Conservation (phyloP, 495 filamentous ascomycete species). For the Daldinia concentrica region DNA sequence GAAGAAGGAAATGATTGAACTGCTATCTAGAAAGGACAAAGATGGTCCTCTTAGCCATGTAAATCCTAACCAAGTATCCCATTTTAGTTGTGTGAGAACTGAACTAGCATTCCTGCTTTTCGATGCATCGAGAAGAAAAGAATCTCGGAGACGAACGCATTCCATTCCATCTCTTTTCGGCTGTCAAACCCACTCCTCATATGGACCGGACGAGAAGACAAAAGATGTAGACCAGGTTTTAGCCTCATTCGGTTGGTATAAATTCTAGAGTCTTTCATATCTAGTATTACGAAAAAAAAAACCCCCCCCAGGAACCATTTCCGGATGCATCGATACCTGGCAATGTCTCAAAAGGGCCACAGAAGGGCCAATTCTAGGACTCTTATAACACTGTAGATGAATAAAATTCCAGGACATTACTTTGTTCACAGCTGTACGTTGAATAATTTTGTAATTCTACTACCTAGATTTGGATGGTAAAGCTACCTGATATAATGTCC, state of each 20-base stretch:
- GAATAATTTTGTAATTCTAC: background rate
- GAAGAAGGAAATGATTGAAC: constrained; percentile 23
- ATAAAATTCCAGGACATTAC: background rate
- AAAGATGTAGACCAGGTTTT: constrained; percentile 15
- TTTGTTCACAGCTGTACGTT: background rate
- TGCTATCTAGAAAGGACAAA: constrained; percentile 32
- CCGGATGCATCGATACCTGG: constrained; percentile 11
- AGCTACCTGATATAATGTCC: background rate
- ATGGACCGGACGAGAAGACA: constrained; percentile 20
- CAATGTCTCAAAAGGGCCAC: background rate
- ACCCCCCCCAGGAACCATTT: constrained; percentile 20
- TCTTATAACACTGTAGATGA: background rate
- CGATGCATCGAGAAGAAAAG: constrained; percentile 24
- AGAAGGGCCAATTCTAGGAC: background rate
- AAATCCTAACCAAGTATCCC: constrained; percentile 8
- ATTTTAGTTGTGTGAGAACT: constrained; percentile 10
- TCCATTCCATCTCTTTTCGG: constrained; percentile 15
- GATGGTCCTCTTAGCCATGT: constrained; percentile 1
- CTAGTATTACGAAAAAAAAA: background rate
- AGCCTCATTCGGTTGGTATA: constrained; percentile 20
- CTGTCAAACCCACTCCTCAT: background rate
- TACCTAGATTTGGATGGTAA: background rate
- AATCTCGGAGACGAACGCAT: constrained; percentile 26
- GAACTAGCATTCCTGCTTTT: constrained; percentile 30
- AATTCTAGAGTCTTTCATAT: constrained; percentile 21